These are phyloP conservation scores for Albizia julibrissin DNA, from an alignment of 306 rosid species.

Conservation along the genomic window DNA sequence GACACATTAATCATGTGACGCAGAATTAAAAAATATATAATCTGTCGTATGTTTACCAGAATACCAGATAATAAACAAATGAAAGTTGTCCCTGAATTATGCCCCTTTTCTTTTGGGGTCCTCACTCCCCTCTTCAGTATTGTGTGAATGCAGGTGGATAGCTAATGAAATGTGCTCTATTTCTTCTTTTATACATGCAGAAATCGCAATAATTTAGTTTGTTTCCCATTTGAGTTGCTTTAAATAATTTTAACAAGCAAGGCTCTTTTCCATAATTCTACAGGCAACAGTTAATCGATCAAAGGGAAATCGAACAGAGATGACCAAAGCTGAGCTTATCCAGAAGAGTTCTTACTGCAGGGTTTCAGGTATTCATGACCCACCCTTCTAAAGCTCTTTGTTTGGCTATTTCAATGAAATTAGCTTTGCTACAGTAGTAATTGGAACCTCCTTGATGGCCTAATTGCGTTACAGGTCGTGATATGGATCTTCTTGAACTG, in stretches of 20 bases:
- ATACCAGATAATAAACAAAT: neutral
- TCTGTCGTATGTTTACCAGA: neutral
- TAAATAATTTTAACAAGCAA: neutral
- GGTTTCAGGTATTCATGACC: conserved; percentile 67
- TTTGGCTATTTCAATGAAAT: neutral
- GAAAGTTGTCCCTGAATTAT: neutral
- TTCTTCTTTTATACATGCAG: neutral
- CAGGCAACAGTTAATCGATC: conserved; percentile 90
- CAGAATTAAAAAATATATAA: neutral
- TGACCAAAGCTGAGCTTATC: conserved; percentile 75
- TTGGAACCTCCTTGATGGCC: conserved; percentile 22
- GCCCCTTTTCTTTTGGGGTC: neutral
- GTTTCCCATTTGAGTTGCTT: conserved; percentile 19
- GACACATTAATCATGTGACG: neutral
- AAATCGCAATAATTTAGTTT: neutral
- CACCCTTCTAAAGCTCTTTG: neutral
- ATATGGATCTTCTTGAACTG: conserved; percentile 91
- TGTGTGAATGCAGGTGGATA: neutral
- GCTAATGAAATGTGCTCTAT: neutral
- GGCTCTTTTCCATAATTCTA: conserved; percentile 19
- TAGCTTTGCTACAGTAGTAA: conserved; percentile 26
- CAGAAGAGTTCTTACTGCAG: conserved; percentile 94
- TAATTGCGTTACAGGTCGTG: conserved; percentile 62
- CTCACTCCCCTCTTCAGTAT: conserved; percentile 5
- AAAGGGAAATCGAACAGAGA: conserved; percentile 80